Evolutionary conservation across 768 basidiomycete species (phyloP).

Genomic region (Mycena floridula): DNA sequence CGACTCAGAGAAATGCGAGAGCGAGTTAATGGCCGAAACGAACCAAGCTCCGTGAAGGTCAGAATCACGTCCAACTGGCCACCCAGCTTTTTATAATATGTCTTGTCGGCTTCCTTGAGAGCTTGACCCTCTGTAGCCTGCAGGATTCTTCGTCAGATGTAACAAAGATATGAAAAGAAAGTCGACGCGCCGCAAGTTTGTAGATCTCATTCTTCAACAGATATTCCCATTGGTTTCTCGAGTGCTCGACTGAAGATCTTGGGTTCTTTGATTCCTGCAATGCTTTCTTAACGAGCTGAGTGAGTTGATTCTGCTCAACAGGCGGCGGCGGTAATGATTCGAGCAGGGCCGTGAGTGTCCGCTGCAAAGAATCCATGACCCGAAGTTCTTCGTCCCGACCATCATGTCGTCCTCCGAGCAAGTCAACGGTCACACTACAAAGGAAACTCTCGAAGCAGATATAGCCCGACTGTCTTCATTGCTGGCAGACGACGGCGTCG

Average conservation of each 20-base stretch:
- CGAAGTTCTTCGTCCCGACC: neutral
- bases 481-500: constrained; percentile 21
- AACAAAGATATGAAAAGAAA: no score
- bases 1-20: neutral
- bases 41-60: constrained; percentile 73
- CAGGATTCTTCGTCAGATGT: neutral
- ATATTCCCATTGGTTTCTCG: constrained; percentile 72
- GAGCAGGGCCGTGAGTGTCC: constrained; percentile 45
- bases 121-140: constrained; percentile 68
- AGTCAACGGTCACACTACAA: neutral
- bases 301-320: constrained; percentile 38
- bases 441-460: constrained; percentile 27
- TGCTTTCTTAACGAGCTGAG: constrained; percentile 41
- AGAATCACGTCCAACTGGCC: constrained; percentile 68
- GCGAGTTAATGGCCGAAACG: constrained; percentile 14
- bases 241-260: constrained; percentile 45
- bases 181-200: constrained; percentile 62
- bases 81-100: constrained; percentile 57
- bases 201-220: constrained; percentile 68
- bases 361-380: constrained; percentile 45
- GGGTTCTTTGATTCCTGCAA: constrained; percentile 35
- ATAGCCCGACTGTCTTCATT: constrained; percentile 25
- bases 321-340: constrained; percentile 45
- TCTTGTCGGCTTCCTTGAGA: constrained; percentile 40
- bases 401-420: neutral